Conservation (phyloP, 1,139 yeast genomes). For the Komagataea norvegica region DNA sequence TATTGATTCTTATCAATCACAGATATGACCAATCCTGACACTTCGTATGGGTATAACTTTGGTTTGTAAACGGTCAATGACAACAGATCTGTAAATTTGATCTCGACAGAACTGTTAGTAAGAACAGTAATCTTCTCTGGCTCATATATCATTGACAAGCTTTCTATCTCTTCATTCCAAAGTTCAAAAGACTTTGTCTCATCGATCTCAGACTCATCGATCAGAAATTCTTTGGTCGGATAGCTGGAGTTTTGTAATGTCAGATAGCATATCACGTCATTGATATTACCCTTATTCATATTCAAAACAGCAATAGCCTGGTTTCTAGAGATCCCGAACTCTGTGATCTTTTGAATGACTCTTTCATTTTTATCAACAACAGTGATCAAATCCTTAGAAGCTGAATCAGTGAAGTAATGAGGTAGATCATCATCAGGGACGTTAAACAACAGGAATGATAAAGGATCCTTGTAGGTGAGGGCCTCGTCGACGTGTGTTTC, state of each 20-base stretch:
- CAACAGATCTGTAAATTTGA: constrained; percentile 29
- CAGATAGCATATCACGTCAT: constrained; percentile 46
- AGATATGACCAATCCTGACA: constrained; percentile 60
- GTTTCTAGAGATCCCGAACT: constrained; percentile 67
- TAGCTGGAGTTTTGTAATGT: constrained; percentile 39
- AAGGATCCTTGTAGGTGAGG: constrained; percentile 54
- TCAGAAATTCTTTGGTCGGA: constrained; percentile 8
- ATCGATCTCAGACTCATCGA: constrained; percentile 9
- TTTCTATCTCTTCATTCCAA: constrained; percentile 80
- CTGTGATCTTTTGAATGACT: constrained; percentile 49
- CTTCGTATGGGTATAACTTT: constrained; percentile 47
- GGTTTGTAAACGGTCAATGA: constrained; percentile 50
- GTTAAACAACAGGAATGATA: constrained; percentile 83
- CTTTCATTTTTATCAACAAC: constrained; percentile 44
- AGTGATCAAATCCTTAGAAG: constrained; percentile 44
- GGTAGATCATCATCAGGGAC: constrained; percentile 95
- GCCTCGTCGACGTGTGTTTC: constrained; percentile 68
- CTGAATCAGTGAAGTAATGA: constrained; percentile 35
- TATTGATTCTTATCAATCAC: constrained; percentile 39
- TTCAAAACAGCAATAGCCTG: constrained; percentile 51
- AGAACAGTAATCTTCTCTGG: constrained; percentile 30
- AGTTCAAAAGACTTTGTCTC: constrained; percentile 33
- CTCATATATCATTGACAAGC: constrained; percentile 54
- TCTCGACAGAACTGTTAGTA: constrained; percentile 21
- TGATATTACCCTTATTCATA: constrained; percentile 41